Evolutionary conservation across 129 eudicot genomes (phyloP).

Genomic region (Calendula officinalis): DNA sequence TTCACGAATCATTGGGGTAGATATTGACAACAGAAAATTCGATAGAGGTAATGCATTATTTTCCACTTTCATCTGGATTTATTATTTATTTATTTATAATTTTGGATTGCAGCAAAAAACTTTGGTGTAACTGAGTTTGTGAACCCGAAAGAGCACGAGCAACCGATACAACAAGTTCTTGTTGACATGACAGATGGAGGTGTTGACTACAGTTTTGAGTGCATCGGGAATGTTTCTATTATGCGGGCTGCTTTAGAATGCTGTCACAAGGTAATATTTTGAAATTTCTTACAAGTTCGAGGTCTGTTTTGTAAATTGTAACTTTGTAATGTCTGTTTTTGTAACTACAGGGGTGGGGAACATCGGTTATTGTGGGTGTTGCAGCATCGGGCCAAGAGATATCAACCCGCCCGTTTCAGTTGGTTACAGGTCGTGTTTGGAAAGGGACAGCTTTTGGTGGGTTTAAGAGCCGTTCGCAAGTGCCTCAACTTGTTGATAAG

Average conservation of each 20-base stretch:
- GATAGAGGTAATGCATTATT: slow-evolving; percentile 53
- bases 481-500: slow-evolving; percentile 95
- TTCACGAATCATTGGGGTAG: slow-evolving; percentile 83
- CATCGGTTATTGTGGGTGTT: slow-evolving; percentile 96
- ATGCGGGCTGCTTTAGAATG: slow-evolving; percentile 99
- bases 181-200: slow-evolving; percentile 98
- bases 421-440: slow-evolving; percentile 97
- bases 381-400: slow-evolving; percentile 99
- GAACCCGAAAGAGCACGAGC: slow-evolving; percentile 94
- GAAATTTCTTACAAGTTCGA: not conserved
- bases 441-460: slow-evolving; percentile 95
- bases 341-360: slow-evolving; percentile 93
- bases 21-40: slow-evolving; percentile 83
- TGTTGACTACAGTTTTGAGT: slow-evolving; percentile 97
- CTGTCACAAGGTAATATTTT: slow-evolving; percentile 77
- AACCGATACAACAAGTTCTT: slow-evolving; percentile 92
- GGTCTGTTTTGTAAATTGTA: not conserved
- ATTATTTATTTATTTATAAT: slow-evolving; percentile 9
- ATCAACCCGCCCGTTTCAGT: slow-evolving; percentile 86
- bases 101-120: slow-evolving; percentile 68
- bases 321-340: not conserved
- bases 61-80: not conserved
- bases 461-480: slow-evolving; percentile 95
- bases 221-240: slow-evolving; percentile 91
- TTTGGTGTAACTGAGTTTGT: slow-evolving; percentile 95